Conservation (phyloP, 2,329 filamentous ascomycete genomes). For the Pseudocercospora fijiensis region DNA sequence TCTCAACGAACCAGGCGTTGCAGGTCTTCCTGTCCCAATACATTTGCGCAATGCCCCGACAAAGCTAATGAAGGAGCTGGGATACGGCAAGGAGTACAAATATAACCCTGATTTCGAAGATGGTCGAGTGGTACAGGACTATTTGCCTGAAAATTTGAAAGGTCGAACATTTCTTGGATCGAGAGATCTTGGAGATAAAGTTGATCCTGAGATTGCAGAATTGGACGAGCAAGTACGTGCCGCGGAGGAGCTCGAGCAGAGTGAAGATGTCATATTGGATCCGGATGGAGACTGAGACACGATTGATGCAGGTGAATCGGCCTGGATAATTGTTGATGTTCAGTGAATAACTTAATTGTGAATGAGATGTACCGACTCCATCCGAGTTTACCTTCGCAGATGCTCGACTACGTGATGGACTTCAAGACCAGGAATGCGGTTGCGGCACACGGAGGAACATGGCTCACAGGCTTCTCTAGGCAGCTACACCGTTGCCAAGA, state of each 20-base stretch:
- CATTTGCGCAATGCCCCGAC: constrained; percentile 93
- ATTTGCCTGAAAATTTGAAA: constrained; percentile 74
- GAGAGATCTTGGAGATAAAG: constrained; percentile 70
- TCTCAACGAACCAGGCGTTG: constrained; percentile 78
- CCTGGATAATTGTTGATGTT: background rate
- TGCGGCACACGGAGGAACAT: too few relatives aligned
- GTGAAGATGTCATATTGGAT: constrained; percentile 29
- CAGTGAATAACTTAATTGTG: background rate
- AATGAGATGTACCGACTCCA: background rate
- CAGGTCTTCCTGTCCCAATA: constrained; percentile 75
- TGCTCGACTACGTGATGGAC: too few relatives aligned
- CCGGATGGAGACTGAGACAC: constrained; percentile 36
- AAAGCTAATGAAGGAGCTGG: constrained; percentile 86
- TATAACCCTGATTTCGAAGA: constrained; percentile 90
- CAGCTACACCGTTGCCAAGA: background rate
- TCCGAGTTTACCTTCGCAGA: background rate
- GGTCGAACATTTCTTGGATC: constrained; percentile 77
- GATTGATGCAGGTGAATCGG: background rate
- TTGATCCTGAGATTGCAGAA: constrained; percentile 58
- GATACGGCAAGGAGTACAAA: constrained; percentile 89
- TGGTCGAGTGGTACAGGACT: constrained; percentile 81
- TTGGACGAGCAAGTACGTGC: constrained; percentile 25
- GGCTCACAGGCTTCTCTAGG: background rate
- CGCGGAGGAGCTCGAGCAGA: constrained; percentile 24
- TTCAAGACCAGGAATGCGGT: too few relatives aligned